Conservation (phyloP, 345 rosid genomes). For the Stellera chamaejasme region DNA sequence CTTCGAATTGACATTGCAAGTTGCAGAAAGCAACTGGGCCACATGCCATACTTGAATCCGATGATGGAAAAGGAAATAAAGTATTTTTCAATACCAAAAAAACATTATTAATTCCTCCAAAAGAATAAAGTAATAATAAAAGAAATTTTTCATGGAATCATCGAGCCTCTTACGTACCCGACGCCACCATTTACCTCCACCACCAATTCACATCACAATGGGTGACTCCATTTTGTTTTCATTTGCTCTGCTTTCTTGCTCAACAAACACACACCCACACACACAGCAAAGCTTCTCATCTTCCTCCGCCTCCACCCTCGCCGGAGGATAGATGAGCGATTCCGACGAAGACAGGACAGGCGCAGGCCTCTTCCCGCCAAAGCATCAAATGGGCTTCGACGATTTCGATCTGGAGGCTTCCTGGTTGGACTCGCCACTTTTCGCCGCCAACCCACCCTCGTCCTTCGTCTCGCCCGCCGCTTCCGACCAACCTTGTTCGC, state of each 20-base stretch:
- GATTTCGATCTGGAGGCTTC: constrained; percentile 59
- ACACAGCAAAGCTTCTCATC: neutral
- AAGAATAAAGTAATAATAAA: neutral
- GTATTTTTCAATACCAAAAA: too few relatives aligned
- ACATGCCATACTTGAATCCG: too few relatives aligned
- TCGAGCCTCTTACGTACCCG: neutral
- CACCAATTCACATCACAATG: neutral
- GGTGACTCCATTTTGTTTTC: neutral
- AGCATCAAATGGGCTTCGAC: constrained; percentile 57
- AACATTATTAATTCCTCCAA: constrained; percentile 5
- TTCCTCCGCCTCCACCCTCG: neutral
- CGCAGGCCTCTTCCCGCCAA: constrained; percentile 14
- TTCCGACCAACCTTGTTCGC: constrained; percentile 72
- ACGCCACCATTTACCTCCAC: constrained; percentile 16
- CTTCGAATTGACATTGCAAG: too few relatives aligned
- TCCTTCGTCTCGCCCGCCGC: constrained; percentile 40
- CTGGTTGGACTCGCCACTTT: constrained; percentile 75
- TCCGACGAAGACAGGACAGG: constrained; percentile 25
- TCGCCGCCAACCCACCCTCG: constrained; percentile 45
- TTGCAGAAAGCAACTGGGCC: too few relatives aligned
- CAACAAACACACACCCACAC: neutral
- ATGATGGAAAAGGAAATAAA: too few relatives aligned
- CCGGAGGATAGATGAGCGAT: constrained; percentile 36
- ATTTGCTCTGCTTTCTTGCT: constrained; percentile 7
- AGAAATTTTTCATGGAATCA: constrained; percentile 14